These are phyloP conservation scores for Cymodocea nodosa DNA, from an alignment of 116 monocot genomes.

Conservation along the genomic window DNA sequence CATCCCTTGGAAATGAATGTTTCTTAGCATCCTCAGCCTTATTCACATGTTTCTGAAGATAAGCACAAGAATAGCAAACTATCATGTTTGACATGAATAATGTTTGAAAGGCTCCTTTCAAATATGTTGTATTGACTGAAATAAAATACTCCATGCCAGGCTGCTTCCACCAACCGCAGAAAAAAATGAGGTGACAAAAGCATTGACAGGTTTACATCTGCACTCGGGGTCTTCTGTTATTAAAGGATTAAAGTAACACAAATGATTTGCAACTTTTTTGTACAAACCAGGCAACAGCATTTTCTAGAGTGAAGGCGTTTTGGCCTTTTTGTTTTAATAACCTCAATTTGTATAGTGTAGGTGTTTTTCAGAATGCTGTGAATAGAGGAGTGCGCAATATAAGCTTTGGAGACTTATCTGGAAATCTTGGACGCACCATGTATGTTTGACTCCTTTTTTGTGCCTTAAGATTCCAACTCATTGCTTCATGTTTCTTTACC, in stretches of 20 bases:
- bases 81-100: too few relatives aligned
- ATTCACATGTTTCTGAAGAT: too few relatives aligned
- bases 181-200: conserved; percentile 82
- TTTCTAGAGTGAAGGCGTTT: background rate
- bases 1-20: too few relatives aligned
- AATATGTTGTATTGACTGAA: background rate
- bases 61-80: too few relatives aligned
- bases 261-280: background rate
- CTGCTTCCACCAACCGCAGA: conserved; percentile 86
- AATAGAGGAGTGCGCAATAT: conserved; percentile 80
- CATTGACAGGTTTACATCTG: conserved; percentile 66
- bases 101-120: too few relatives aligned
- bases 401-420: conserved; percentile 95
- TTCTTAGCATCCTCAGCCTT: too few relatives aligned
- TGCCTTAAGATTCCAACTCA: background rate
- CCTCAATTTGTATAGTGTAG: conserved; percentile 31
- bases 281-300: background rate
- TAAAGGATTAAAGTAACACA: background rate
- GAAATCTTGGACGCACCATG: conserved; percentile 94
- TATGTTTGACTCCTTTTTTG: conserved; percentile 20
- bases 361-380: conserved; percentile 92
- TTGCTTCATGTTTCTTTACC: too few relatives aligned
- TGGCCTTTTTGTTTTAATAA: background rate
- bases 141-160: conserved; percentile 16
- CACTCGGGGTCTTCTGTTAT: background rate